phyloP scores from a whole-genome alignment of 805 yeast species.

The Ogataea paraovalis region DNA sequence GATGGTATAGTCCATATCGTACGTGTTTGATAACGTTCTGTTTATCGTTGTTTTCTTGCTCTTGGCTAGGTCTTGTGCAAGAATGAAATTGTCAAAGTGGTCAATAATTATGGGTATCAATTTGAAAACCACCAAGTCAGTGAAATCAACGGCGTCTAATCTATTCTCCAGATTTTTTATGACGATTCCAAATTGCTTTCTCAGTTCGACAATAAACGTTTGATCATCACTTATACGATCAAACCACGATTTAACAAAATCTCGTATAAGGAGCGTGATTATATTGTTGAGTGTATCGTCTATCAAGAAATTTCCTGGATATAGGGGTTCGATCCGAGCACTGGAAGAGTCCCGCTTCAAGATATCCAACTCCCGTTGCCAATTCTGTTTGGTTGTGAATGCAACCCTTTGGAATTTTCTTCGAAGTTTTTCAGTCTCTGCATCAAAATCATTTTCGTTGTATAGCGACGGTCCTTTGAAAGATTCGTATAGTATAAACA shows the following conservation, averaged over 20 bases:
- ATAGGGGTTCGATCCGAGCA: slow-evolving; percentile 12
- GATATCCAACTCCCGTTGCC: slow-evolving; percentile 26
- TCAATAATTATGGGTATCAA: slow-evolving; percentile 62
- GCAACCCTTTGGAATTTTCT: slow-evolving; percentile 13
- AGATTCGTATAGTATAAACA: slow-evolving; percentile 8
- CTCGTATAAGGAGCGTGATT: slow-evolving; percentile 43
- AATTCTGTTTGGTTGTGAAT: slow-evolving; percentile 27
- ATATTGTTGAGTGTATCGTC: slow-evolving; percentile 51
- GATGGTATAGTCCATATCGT: slow-evolving; percentile 38
- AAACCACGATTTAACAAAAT: slow-evolving; percentile 59
- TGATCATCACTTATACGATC: slow-evolving; percentile 37
- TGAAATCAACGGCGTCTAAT: slow-evolving; percentile 43
- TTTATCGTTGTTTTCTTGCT: slow-evolving; percentile 21
- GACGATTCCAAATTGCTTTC: slow-evolving; percentile 39
- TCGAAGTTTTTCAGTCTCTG: slow-evolving; percentile 3
- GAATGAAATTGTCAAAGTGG: slow-evolving; percentile 53
- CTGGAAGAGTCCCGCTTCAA: slow-evolving; percentile 12
- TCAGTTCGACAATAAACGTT: slow-evolving; percentile 40
- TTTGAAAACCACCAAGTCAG: slow-evolving; percentile 53
- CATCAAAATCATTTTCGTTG: background rate
- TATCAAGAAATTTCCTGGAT: slow-evolving; percentile 47
- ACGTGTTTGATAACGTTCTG: slow-evolving; percentile 19
- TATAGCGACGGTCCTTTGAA: background rate
- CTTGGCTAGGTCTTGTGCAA: slow-evolving; percentile 36
- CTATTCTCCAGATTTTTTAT: slow-evolving; percentile 40